Evolutionary conservation across 805 yeast genomes (phyloP).

Genomic region (Tetrapisispora taiwanensis): DNA sequence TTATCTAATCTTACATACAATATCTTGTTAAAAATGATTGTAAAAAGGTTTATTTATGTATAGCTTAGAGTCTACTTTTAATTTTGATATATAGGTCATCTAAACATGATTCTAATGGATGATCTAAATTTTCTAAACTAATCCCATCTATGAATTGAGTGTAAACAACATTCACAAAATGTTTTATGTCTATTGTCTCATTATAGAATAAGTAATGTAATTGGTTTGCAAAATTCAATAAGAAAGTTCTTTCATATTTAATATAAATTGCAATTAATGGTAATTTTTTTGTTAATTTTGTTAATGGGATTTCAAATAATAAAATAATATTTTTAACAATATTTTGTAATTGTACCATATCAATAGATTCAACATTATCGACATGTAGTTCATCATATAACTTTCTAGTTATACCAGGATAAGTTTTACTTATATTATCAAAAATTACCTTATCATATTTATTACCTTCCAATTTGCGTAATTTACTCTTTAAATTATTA

Average conservation of each 20-base stretch:
- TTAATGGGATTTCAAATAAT: constrained; percentile 25
- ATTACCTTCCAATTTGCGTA: constrained; percentile 16
- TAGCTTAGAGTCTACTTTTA: constrained; percentile 3
- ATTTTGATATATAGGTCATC: constrained; percentile 22
- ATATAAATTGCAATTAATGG: constrained; percentile 20
- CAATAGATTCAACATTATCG: constrained; percentile 21
- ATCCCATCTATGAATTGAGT: constrained; percentile 14
- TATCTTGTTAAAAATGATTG: no score
- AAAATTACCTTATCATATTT: constrained; percentile 14
- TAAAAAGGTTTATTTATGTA: no score
- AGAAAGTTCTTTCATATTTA: constrained; percentile 20
- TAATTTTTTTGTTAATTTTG: constrained; percentile 21
- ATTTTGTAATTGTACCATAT: constrained; percentile 26
- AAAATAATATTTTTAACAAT: constrained; percentile 28
- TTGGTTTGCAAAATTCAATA: constrained; percentile 26
- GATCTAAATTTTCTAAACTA: constrained; percentile 13
- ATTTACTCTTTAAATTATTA: constrained; percentile 1
- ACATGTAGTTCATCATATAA: constrained; percentile 13
- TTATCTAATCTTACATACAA: neutral
- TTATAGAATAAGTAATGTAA: constrained; percentile 26
- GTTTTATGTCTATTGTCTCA: constrained; percentile 20
- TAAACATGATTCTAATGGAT: constrained; percentile 23
- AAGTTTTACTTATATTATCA: constrained; percentile 9
- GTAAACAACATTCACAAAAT: constrained; percentile 16
- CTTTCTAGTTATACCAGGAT: constrained; percentile 20